These are phyloP conservation scores for Flaveria brownii DNA, from an alignment of 129 eudicot species.

Conservation along the genomic window DNA sequence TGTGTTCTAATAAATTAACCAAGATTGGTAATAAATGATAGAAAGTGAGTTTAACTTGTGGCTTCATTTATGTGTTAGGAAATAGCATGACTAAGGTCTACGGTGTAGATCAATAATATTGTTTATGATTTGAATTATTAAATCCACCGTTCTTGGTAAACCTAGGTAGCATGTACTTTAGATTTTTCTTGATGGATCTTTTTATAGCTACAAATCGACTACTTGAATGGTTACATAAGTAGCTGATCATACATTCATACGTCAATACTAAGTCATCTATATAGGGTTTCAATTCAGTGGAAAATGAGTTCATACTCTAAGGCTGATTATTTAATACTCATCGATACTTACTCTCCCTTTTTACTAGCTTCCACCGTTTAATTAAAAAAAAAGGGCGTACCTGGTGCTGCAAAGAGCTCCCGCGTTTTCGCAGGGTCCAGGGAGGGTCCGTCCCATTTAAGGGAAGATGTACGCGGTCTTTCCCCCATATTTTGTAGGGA, in stretches of 20 bases:
- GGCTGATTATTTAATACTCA: not conserved
- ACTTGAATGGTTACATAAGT: not conserved
- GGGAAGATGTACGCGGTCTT: too few relatives aligned
- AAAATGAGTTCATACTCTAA: not conserved
- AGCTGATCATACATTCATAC: not conserved
- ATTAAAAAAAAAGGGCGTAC: too few relatives aligned
- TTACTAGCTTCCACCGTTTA: too few relatives aligned
- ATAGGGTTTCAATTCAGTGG: not conserved
- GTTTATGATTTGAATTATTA: not conserved
- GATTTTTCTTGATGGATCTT: not conserved
- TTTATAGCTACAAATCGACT: not conserved
- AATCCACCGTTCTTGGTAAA: not conserved
- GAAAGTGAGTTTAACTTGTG: slow-evolving; percentile 13
- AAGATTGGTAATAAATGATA: slow-evolving; percentile 16
- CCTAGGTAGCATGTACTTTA: not conserved
- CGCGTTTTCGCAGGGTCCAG: too few relatives aligned
- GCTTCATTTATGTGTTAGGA: slow-evolving; percentile 33
- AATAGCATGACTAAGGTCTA: not conserved
- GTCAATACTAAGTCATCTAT: not conserved
- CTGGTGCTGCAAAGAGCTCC: too few relatives aligned
- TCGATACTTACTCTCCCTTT: not conserved
- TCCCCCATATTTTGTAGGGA: too few relatives aligned
- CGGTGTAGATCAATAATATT: slow-evolving; percentile 6
- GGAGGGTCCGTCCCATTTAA: too few relatives aligned
- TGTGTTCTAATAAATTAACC: slow-evolving; percentile 29